Conservation (phyloP, 2,329 filamentous ascomycete species). For the Aspergillus vadensis region DNA sequence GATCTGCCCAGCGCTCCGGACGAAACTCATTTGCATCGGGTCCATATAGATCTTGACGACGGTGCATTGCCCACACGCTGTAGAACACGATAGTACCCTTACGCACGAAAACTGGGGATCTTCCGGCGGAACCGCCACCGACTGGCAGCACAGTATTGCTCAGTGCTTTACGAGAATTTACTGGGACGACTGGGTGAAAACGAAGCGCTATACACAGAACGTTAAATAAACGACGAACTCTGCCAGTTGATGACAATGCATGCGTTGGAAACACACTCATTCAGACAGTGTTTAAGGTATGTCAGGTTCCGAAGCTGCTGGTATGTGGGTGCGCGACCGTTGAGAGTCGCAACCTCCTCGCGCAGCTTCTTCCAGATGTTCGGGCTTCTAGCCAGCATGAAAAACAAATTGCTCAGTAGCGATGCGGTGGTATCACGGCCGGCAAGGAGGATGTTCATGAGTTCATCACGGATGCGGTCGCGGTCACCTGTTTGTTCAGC, state of each 20-base stretch:
- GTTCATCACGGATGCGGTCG: constrained; percentile 46
- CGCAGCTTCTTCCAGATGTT: constrained; percentile 40
- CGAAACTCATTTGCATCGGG: constrained; percentile 48
- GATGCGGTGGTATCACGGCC: constrained; percentile 55
- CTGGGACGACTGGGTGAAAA: constrained; percentile 46
- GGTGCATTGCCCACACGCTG: constrained; percentile 71
- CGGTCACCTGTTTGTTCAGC: constrained; percentile 47
- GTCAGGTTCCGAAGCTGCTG: constrained; percentile 26
- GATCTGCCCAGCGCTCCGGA: constrained; percentile 52
- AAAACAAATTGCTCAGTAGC: constrained; percentile 47
- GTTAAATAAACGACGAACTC: too few species aligned
- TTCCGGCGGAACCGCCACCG: constrained; percentile 62
- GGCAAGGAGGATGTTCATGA: constrained; percentile 53
- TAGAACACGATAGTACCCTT: constrained; percentile 68
- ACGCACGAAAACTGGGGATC: constrained; percentile 62
- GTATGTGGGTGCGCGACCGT: constrained; percentile 26
- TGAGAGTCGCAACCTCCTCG: constrained; percentile 26
- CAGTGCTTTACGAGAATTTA: constrained; percentile 42
- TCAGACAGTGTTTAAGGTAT: constrained; percentile 28
- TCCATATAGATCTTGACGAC: constrained; percentile 56
- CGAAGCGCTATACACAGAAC: constrained; percentile 36
- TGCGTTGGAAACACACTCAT: constrained; percentile 22
- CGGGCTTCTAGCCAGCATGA: constrained; percentile 47
- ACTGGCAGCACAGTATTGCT: constrained; percentile 43
- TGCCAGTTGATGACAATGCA: too few species aligned